phyloP scores from a whole-genome alignment of 1,284 basidiomycete species.

The Afroboletus lepidellus region DNA sequence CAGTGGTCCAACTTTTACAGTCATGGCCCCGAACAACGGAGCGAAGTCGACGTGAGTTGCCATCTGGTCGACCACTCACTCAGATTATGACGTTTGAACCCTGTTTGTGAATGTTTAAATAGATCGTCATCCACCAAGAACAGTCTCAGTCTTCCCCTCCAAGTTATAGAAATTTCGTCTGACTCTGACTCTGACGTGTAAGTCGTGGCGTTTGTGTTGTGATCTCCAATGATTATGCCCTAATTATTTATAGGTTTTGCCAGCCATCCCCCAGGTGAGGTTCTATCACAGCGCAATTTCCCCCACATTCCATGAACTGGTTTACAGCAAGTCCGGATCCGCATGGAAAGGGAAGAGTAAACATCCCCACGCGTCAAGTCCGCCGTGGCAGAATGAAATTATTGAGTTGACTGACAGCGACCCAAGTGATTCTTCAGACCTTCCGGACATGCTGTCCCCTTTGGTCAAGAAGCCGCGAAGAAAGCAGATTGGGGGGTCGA shows the following conservation, averaged over 20 bases:
- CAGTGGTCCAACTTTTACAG: background rate
- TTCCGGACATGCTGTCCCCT: constrained; percentile 29
- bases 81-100: background rate
- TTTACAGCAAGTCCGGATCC: constrained; percentile 7
- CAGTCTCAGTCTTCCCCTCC: constrained; percentile 8
- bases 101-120: background rate
- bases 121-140: background rate
- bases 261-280: constrained; percentile 14
- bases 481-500: constrained; percentile 1
- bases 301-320: background rate
- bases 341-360: background rate
- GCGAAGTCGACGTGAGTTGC: constrained; percentile 14
- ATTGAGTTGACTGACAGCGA: constrained; percentile 37
- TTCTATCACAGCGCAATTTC: background rate
- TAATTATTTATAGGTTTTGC: constrained; percentile 11
- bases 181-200: constrained; percentile 44
- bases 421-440: constrained; percentile 13
- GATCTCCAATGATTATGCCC: background rate
- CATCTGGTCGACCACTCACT: background rate
- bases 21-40: constrained; percentile 12
- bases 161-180: constrained; percentile 57
- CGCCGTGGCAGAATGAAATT: constrained; percentile 14
- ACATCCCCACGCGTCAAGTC: background rate
- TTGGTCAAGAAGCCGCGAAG: constrained; percentile 18
- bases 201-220: constrained; percentile 1